Evolutionary conservation across 2,329 filamentous ascomycete genomes (phyloP), one percentile per base, ranked within the genome.

Genomic region (Curvularia lunata): DNA sequence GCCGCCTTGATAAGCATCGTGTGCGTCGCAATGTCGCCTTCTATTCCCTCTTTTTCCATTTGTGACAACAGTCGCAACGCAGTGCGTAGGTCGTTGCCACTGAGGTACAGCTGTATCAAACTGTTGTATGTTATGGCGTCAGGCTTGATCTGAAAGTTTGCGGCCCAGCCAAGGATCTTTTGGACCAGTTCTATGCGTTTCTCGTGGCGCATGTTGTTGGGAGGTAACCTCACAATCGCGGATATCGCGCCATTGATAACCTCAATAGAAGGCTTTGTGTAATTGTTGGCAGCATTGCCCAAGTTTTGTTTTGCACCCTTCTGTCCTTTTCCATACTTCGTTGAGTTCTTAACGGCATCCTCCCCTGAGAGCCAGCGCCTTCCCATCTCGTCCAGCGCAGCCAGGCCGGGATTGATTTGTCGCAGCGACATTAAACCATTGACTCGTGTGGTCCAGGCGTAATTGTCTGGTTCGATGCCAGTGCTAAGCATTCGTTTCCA

Each of bases 381-480:
- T 38, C 84, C 82, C 86, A 94, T 89, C 62, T 91, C 84, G 34
- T 86, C 81, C 41, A 94, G 78, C 3, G 87, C 87, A 34, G 76
- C 70, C 12, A 95, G 77, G n/a, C 85, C 90, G 18, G 79, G 79
- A 27, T 85, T 78, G 5, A 82, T 66, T 58, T 83, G 79, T 30
- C 83, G 82, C 45, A 82, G 77, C 40, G 82, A 80, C 54, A 92
- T 84, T 10, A 92, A 80, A 0, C 86, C 87, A 25, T 86, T 83
- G 42, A 95, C 85, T 25, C 89, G 84, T 13, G 86, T 85, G 8
- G 87, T 89, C 91, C 91, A 95, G 38, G 88, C 85, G 52, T 81
- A 69, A 6, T 75, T 75, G 72, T 94, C 91, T 4, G 91, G 85
- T 62, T 83, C 77, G 9, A 86, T 68, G 1, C 85, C 84, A 1